Percentiles rank a stretch among this genome's conserved stretches.
Evolutionary conservation across 2,329 filamentous ascomycete genomes (phyloP).

Genomic region (Cercospora zeina): DNA sequence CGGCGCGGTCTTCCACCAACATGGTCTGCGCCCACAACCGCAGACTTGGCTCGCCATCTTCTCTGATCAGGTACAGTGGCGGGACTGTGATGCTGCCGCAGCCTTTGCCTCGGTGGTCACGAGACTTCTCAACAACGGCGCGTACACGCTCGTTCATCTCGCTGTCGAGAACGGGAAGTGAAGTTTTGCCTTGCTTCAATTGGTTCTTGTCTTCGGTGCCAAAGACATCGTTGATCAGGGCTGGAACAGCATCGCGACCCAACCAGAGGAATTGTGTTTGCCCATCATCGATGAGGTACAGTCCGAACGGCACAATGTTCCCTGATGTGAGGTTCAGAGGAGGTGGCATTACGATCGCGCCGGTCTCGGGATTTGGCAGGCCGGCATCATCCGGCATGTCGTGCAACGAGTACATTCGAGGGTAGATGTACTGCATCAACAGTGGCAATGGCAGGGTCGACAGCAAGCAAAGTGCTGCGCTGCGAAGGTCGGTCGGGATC

Average conservation of each 20-base stretch:
- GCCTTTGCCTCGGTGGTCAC: constrained; percentile 80
- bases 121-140: constrained; percentile 86
- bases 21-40: constrained; percentile 97
- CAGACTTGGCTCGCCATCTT: constrained; percentile 92
- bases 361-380: constrained; percentile 78
- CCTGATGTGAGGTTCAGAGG: constrained; percentile 84
- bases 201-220: constrained; percentile 79
- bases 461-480: constrained; percentile 87
- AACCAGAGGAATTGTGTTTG: constrained; percentile 98
- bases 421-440: constrained; percentile 83
- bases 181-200: constrained; percentile 86
- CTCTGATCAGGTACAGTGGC: constrained; percentile 87
- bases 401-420: constrained; percentile 71
- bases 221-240: constrained; percentile 86
- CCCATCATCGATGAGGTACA: constrained; percentile 95
- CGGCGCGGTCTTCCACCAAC: constrained; percentile 89
- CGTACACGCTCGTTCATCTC: constrained; percentile 96
- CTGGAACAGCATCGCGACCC: constrained; percentile 86
- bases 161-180: constrained; percentile 82
- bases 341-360: constrained; percentile 84
- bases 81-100: constrained; percentile 92
- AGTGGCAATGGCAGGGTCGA: constrained; percentile 89
- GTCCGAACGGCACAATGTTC: constrained; percentile 79
- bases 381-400: constrained; percentile 97
- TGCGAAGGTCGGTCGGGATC: constrained; percentile 90